Evolutionary conservation across 345 rosid species (phyloP), one percentile per base, ranked within the genome.

Genomic region (Mercurialis annua): DNA sequence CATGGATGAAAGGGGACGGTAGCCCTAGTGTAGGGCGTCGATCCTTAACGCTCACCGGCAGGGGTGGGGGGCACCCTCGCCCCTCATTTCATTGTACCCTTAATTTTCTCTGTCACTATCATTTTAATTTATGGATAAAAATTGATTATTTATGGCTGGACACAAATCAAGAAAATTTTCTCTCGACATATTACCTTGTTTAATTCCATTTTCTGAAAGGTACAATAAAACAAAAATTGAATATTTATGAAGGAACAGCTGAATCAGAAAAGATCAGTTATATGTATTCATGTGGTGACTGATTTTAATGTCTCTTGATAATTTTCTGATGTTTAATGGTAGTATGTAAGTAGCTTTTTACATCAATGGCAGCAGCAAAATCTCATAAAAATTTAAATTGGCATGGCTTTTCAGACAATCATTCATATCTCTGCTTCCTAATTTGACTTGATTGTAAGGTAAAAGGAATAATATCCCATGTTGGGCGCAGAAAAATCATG

Each of bases 201-300:
- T 40, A 7, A 3, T 40, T 7, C 0, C 7, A 12, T 50, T 5
- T 50, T 50, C 23, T 29, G 36, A 55, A 29, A 12, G 1, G 34
- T 5, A 27, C 17, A 14, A 0, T n/a, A 23, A 40, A 42, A 21
- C 8, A 61, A 21, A 6, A 5, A 15, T 23, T 60, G 64, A 40
- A 2, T 40, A 10, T 31, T 60, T 14, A 49, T 60, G 64, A 38
- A 33, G 38, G 48, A 60, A 60, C 64, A 60, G 64, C 23, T 29
- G 14, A 5, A 17, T 31, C 7, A 4, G 16, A 31, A 14, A 40
- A 7, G 44, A 42, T 57, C 61, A 31, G 8, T 57, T 57, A 57
- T 57, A 12, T 6, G 1, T 8, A 40, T 40, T 10, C 44, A 18
- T 31, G 40, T 57, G 40, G 42, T 10, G 24, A 18, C 43, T 31